Base-by-base conservation (phyloP, 2,329 filamentous ascomycete species). In the Aureobasidium sp. region DNA sequence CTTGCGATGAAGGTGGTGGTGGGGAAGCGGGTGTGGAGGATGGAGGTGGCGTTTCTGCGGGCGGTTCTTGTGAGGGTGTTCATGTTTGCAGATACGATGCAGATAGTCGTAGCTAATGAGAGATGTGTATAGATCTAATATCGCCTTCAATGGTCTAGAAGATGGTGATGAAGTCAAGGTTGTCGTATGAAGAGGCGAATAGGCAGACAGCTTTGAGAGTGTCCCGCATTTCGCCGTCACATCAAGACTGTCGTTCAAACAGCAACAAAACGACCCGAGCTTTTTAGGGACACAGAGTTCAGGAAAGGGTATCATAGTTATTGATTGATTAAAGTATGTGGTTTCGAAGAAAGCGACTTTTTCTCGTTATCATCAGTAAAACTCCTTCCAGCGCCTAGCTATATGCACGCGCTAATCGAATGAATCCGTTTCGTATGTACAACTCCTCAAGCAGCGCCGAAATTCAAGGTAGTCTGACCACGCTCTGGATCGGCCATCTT, bases 401-500 rank as follows among this genome's bases (percentile, higher is more conserved):
- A 59, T 48, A 25, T 42, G 9, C 15, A 36, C n/a, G 37, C 54
- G 25, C 29, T 37, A 47, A 27, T 37, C 5, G 39, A 47, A 47
- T 30, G 21, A 39, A 21, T 21, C 21, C 21, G 1, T 21, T 1
- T 1, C 21, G 21, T 21, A 21, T 21, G 21, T 2, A 25, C 5
- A 21, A 8, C n/a, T 15, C 2, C n/a, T 44, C 37, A 49, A 49
- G 55, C 54, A 47, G 42, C 32, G 10, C n/a, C 5, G 11, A 60
- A 50, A 11, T 60, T 16, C 29, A 80, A 67, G 3, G 74, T 69
- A 39, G 76, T 78, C 70, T 81, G 79, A 49, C 79, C 79, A 32
- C 79, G 75, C 68, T 81, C 78, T 5, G 79, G 79, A 68, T 81
- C 79, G 16, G 68, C 74, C 79, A 82, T 80, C 65, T 87, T 86